phyloP scores from a whole-genome alignment of 257 asterid genomes.

The Solanum medicagineum region DNA sequence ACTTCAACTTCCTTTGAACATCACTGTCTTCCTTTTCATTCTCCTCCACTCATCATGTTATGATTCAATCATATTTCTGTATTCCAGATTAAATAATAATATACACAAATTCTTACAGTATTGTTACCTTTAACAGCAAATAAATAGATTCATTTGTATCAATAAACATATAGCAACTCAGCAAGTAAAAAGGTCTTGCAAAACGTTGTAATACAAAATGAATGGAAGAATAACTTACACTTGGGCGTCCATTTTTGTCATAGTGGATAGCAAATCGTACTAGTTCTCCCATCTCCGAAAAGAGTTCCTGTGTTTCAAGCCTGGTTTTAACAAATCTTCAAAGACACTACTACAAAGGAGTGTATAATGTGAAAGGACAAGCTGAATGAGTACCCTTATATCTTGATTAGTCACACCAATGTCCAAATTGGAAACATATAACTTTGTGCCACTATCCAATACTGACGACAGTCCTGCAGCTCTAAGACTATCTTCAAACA shows the following conservation, averaged over 20 bases:
- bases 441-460: constrained; percentile 53
- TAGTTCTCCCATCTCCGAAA: constrained; percentile 79
- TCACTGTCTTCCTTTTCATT: not conserved
- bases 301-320: constrained; percentile 68
- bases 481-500: constrained; percentile 77
- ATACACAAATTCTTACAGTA: not conserved
- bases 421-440: constrained; percentile 65
- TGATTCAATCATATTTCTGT: not conserved
- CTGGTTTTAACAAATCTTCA: constrained; percentile 30
- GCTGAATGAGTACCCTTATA: constrained; percentile 71
- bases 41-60: not conserved
- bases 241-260: constrained; percentile 78
- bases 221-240: constrained; percentile 40
- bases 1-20: not conserved
- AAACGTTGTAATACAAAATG: not conserved
- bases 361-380: constrained; percentile 10
- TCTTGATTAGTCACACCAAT: constrained; percentile 74
- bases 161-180: not conserved
- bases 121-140: not conserved
- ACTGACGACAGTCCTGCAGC: constrained; percentile 77
- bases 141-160: not conserved
- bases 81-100: not conserved
- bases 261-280: constrained; percentile 71
- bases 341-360: constrained; percentile 16
- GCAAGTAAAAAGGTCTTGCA: not conserved